These are phyloP conservation scores for Colletotrichum endophyticum DNA, from an alignment of 2,329 filamentous ascomycete genomes.

Conservation along the genomic window DNA sequence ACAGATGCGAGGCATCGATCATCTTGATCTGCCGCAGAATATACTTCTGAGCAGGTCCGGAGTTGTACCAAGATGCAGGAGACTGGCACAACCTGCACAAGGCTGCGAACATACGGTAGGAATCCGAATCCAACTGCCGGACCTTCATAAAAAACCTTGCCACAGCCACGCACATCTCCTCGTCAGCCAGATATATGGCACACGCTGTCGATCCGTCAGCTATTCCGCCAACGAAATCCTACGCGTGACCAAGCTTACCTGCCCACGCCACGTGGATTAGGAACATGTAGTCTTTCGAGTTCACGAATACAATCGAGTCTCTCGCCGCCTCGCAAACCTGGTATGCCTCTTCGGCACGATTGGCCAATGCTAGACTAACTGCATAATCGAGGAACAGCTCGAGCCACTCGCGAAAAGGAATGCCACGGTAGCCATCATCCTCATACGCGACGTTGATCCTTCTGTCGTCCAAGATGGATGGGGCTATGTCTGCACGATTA, in stretches of 20 bases:
- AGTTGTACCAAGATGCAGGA: constrained; percentile 76
- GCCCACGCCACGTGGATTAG: constrained; percentile 81
- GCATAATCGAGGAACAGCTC: constrained; percentile 91
- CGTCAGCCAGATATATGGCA: constrained; percentile 80
- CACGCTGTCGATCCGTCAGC: constrained; percentile 62
- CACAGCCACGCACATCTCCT: constrained; percentile 74
- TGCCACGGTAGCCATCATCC: constrained; percentile 68
- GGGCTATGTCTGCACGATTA: constrained; percentile 32
- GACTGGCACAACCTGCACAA: constrained; percentile 80
- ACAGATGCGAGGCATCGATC: constrained; percentile 69
- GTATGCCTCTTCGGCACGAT: constrained; percentile 76
- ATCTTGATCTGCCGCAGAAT: constrained; percentile 90
- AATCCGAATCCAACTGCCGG: constrained; percentile 79
- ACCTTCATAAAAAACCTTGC: constrained; percentile 86
- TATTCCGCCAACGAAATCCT: background rate
- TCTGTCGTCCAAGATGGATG: constrained; percentile 21
- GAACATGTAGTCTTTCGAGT: constrained; percentile 70
- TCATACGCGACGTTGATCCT: constrained; percentile 35
- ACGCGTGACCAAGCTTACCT: constrained; percentile 42
- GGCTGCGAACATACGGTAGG: constrained; percentile 82
- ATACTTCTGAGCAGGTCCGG: constrained; percentile 86
- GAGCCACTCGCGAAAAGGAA: constrained; percentile 85
- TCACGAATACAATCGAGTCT: constrained; percentile 83
- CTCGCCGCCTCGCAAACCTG: constrained; percentile 78
- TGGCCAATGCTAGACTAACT: constrained; percentile 72